Base-by-base conservation (phyloP, 2,329 filamentous ascomycete species). In the Ascochyta koolunga region DNA sequence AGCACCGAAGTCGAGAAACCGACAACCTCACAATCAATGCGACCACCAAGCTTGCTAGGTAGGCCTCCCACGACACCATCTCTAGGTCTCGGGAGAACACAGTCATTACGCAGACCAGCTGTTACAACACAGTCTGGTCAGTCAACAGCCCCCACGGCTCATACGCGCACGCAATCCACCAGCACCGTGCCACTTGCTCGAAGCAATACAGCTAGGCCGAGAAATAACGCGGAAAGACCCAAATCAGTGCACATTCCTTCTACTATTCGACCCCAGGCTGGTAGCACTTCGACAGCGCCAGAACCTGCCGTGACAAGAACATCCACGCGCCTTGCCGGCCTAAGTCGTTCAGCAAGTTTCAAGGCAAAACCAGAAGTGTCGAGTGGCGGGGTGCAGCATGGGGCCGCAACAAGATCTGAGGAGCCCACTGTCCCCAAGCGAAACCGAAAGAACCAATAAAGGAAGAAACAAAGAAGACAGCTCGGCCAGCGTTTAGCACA, bases 401-500 rank as follows among this genome's bases (percentile, higher is more conserved):
- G 41, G 37, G 42, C 55, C 33, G 49, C 45, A 13, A n/a, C 53
- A 15, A 61, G 48, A 36, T 16, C 58, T 22, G 59, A 62, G 38
- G 61, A 66, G 22, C 27, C 43, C 43, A 19, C 44, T 8, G 43
- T 46, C 7, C 27, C 54, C 59, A 64, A 35, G 31, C 56, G 37
- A 60, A 54, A 52, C 63, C 60, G 18, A 61, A 58, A 41, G 67
- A 66, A 18, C 39, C 44, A 25, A 29, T 22, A 5, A 64, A 58
- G 18, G 68, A 71, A 36, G 71, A 68, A 19, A 29, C 57, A 2
- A 66, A 61, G 42, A 69, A 65, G 40, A 54, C 46, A 27, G 53
- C 46, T 31, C 65, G 69, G 19, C 73, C 73, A 31, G 70, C 70
- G 1, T 77, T 77, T 45, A 69, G 65, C 15, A 77, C 72, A 1